These are phyloP conservation scores for Tolypocladium inflatum DNA, from an alignment of 2,329 filamentous ascomycete genomes.

Conservation along the genomic window DNA sequence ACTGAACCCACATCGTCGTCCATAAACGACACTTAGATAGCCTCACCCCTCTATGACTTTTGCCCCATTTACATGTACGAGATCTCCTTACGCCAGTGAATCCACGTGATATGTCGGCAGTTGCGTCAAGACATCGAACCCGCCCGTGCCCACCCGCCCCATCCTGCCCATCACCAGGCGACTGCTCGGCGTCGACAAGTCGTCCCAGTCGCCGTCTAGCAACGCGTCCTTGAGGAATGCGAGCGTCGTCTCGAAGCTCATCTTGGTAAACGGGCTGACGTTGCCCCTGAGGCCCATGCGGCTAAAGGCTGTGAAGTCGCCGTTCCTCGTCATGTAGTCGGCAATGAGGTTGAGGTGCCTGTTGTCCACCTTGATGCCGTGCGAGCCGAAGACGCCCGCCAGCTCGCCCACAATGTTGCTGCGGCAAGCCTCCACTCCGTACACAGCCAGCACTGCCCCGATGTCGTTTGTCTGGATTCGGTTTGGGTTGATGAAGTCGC, in stretches of 20 bases:
- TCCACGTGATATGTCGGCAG: constrained; percentile 41
- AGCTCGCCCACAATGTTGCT: constrained; percentile 82
- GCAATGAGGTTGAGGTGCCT: constrained; percentile 92
- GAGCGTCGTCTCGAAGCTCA: constrained; percentile 98
- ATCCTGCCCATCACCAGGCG: constrained; percentile 81
- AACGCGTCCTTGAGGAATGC: constrained; percentile 90
- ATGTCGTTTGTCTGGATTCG: constrained; percentile 89
- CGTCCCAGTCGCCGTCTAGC: constrained; percentile 82
- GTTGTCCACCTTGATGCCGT: constrained; percentile 87
- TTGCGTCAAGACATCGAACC: constrained; percentile 74
- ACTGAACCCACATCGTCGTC: neutral
- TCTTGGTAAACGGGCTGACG: constrained; percentile 90
- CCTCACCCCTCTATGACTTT: neutral
- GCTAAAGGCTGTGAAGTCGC: constrained; percentile 85
- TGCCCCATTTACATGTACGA: neutral
- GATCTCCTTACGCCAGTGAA: neutral
- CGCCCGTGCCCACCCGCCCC: constrained; percentile 77
- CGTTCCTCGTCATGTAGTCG: constrained; percentile 94
- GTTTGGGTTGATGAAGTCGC: constrained; percentile 78
- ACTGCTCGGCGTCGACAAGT: constrained; percentile 74
- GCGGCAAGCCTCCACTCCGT: constrained; percentile 90
- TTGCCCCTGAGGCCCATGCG: constrained; percentile 79
- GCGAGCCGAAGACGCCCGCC: constrained; percentile 72
- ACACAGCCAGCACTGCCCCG: constrained; percentile 69
- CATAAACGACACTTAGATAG: neutral